These are phyloP conservation scores for Fistulinella staudtii DNA, from an alignment of 1,284 basidiomycete species.

Conservation along the genomic window DNA sequence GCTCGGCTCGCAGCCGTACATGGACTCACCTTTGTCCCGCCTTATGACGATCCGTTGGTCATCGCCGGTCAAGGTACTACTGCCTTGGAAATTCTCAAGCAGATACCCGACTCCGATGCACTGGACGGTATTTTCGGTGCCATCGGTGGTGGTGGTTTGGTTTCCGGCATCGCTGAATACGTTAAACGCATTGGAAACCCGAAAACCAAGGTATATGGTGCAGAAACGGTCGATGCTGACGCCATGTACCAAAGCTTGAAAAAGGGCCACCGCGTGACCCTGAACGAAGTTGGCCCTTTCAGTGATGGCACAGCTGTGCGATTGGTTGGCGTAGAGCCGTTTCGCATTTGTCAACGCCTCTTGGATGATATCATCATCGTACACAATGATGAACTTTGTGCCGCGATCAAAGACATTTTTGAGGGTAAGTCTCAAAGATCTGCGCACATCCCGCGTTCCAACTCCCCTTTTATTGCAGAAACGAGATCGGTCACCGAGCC, in stretches of 20 bases:
- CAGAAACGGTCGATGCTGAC: constrained; percentile 95
- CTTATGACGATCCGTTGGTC: constrained; percentile 95
- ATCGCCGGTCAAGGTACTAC: constrained; percentile 98
- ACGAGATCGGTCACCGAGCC: constrained; percentile 95
- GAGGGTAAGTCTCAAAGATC: constrained; percentile 63
- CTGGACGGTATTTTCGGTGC: constrained; percentile 89
- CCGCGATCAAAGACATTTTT: constrained; percentile 98
- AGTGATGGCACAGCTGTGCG: constrained; percentile 99
- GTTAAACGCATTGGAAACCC: constrained; percentile 92
- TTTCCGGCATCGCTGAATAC: constrained; percentile 88
- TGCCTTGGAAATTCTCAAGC: constrained; percentile 92
- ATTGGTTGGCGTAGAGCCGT: constrained; percentile 92
- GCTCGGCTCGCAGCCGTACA: constrained; percentile 75
- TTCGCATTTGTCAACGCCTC: constrained; percentile 84
- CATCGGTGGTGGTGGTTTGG: constrained; percentile 91
- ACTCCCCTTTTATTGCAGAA: constrained; percentile 47
- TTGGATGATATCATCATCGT: constrained; percentile 87
- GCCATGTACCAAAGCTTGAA: constrained; percentile 83
- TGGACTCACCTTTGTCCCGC: constrained; percentile 89
- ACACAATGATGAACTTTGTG: constrained; percentile 96
- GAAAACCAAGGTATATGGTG: constrained; percentile 79
- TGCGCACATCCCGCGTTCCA: constrained; percentile 2
- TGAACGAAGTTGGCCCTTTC: constrained; percentile 93
- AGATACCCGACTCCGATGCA: constrained; percentile 67
- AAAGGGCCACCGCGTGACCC: constrained; percentile 75